phyloP scores from a whole-genome alignment of 768 basidiomycete genomes.

The Suillus clintonianus region DNA sequence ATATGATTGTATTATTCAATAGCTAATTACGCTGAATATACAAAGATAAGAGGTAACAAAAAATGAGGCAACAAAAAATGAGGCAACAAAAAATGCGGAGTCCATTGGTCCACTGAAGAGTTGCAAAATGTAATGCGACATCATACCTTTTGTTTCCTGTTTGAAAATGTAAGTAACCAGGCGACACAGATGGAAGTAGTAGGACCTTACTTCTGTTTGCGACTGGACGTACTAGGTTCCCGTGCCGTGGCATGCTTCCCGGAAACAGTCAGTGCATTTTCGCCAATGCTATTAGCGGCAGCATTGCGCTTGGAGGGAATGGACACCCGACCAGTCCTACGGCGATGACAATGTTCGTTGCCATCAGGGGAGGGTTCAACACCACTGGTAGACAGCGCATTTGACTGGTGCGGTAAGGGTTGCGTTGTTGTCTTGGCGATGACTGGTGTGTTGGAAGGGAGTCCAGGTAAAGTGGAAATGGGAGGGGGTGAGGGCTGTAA shows the following conservation, averaged over 20 bases:
- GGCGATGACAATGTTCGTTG: not conserved
- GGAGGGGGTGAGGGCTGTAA: not conserved
- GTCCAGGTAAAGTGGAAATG: not conserved
- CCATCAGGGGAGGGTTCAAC: not conserved
- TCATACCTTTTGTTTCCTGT: not conserved
- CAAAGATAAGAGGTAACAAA: too few species aligned
- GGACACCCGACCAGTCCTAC: not conserved
- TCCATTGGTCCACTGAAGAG: not conserved
- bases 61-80: not conserved
- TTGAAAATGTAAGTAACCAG: not conserved
- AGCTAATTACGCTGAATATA: too few species aligned
- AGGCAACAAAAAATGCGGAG: not conserved
- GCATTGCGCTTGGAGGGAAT: not conserved
- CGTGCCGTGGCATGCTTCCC: not conserved
- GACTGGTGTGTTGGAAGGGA: too few species aligned
- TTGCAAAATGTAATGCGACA: not conserved
- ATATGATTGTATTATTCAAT: too few species aligned
- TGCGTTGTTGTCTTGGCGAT: too few species aligned
- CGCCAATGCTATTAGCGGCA: not conserved
- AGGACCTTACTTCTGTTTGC: not conserved
- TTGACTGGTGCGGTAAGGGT: not conserved
- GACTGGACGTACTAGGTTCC: not conserved
- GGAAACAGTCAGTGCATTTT: not conserved
- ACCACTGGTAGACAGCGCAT: not conserved
- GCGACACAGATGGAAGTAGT: not conserved